Evolutionary conservation across 805 yeast genomes (phyloP).

Genomic region (Kazachstania bromeliacearum): DNA sequence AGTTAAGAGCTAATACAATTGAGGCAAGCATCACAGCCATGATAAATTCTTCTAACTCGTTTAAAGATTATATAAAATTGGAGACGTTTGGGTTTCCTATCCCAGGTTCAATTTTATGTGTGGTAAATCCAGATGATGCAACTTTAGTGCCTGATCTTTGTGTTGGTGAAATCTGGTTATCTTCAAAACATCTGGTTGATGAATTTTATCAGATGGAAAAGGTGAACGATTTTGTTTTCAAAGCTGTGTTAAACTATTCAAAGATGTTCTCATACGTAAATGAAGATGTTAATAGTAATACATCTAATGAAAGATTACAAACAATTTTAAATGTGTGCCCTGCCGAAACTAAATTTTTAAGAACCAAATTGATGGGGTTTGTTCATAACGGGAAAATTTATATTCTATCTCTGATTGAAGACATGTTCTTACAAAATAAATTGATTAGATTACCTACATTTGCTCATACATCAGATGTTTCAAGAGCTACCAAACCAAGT

Average conservation of each 20-base stretch:
- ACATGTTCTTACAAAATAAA: conserved; percentile 63
- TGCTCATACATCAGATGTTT: conserved; percentile 29
- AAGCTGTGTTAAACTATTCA: conserved; percentile 25
- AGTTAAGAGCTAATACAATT: conserved; percentile 26
- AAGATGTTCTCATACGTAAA: conserved; percentile 19
- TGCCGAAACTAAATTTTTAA: conserved; percentile 40
- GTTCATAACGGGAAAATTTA: conserved; percentile 78
- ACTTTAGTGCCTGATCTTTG: conserved; percentile 63
- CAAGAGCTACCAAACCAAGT: conserved; percentile 9
- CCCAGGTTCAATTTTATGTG: conserved; percentile 87
- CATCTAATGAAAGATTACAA: conserved; percentile 18
- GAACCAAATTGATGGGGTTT: conserved; percentile 90
- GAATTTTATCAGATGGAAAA: conserved; percentile 30
- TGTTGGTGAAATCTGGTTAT: conserved; percentile 98
- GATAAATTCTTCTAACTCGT: conserved; percentile 27
- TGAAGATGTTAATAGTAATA: conserved; percentile 4
- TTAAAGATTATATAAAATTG: conserved; percentile 50
- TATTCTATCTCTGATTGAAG: conserved; percentile 84
- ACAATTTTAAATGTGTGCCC: conserved; percentile 25
- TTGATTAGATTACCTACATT: conserved; percentile 27
- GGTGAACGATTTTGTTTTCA: conserved; percentile 30
- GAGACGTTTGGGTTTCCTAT: conserved; percentile 92
- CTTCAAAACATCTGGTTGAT: conserved; percentile 76
- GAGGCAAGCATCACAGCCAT: conserved; percentile 26
- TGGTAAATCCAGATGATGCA: conserved; percentile 88